phyloP scores from a whole-genome alignment of 1,284 basidiomycete genomes.

The Trametes hirsuta region DNA sequence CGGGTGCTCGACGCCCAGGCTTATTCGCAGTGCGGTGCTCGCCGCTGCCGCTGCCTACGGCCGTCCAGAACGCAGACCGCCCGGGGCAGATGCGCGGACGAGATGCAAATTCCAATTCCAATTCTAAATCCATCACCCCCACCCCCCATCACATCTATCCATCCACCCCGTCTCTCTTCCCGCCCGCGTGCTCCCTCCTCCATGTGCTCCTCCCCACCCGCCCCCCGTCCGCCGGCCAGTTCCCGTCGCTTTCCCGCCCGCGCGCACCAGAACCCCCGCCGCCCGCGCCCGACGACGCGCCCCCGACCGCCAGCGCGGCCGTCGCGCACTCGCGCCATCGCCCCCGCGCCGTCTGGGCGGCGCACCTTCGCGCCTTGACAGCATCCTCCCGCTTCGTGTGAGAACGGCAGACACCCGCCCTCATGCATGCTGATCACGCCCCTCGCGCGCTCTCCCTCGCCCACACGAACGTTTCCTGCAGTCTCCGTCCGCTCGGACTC shows the following conservation, averaged over 20 bases:
- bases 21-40: slow-evolving; percentile 23
- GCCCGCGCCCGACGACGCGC: background rate
- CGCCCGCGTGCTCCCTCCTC: slow-evolving; percentile 27
- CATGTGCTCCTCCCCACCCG: slow-evolving; percentile 23
- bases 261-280: background rate
- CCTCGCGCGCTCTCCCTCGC: slow-evolving; percentile 14
- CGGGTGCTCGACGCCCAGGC: background rate
- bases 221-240: slow-evolving; percentile 5
- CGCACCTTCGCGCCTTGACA: slow-evolving; percentile 5
- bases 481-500: slow-evolving; percentile 22
- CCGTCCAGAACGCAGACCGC: no score
- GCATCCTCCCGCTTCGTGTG: slow-evolving; percentile 16
- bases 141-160: slow-evolving; percentile 28
- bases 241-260: slow-evolving; percentile 8
- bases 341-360: background rate
- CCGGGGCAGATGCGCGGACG: no score
- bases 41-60: background rate
- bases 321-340: background rate
- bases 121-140: slow-evolving; percentile 4
- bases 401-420: slow-evolving; percentile 10
- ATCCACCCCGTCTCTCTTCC: slow-evolving; percentile 17
- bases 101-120: slow-evolving; percentile 18
- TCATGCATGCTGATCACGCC: slow-evolving; percentile 22
- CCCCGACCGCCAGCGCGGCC: no score
- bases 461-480: slow-evolving; percentile 23